A percentile compares a stretch with the other conserved stretches of the same genome.
Evolutionary conservation across 768 basidiomycete species (phyloP).

Genomic region (Auricularia sp.): DNA sequence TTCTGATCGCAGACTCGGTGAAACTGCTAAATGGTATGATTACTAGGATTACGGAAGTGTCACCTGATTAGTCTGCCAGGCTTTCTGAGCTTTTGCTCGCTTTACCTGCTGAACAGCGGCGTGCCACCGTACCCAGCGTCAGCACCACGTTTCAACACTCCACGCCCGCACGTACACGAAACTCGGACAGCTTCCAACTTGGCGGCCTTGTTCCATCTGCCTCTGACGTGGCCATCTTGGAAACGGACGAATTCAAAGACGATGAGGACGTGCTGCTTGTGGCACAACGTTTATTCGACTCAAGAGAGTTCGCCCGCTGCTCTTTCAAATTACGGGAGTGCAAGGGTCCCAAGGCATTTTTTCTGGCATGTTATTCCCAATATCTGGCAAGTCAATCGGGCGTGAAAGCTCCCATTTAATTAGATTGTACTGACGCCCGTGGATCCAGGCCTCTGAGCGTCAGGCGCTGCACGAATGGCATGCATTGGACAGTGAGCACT

Average conservation of each 20-base stretch:
- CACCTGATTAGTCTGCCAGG: background rate
- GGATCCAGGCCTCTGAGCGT: conserved; percentile 66
- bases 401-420: background rate
- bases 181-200: conserved; percentile 2
- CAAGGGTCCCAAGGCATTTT: conserved; percentile 60
- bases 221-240: conserved; percentile 12
- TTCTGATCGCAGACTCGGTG: conserved; percentile 6
- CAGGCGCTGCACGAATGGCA: conserved; percentile 78
- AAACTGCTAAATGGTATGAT: conserved; percentile 10
- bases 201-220: conserved; percentile 4
- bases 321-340: conserved; percentile 54
- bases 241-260: conserved; percentile 23
- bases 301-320: conserved; percentile 69
- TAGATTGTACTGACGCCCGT: background rate
- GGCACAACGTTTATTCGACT: conserved; percentile 63
- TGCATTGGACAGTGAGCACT: conserved; percentile 56
- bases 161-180: conserved; percentile 2
- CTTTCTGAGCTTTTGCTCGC: background rate
- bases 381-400: conserved; percentile 59
- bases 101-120: conserved; percentile 1
- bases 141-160: conserved; percentile 5
- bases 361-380: conserved; percentile 68
- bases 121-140: conserved; percentile 2
- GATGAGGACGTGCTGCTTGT: conserved; percentile 68
- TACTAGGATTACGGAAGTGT: background rate